Evolutionary conservation across 441 rosid genomes (phyloP), one percentile per base, ranked within the genome.

Genomic region (Manihot esculenta): DNA sequence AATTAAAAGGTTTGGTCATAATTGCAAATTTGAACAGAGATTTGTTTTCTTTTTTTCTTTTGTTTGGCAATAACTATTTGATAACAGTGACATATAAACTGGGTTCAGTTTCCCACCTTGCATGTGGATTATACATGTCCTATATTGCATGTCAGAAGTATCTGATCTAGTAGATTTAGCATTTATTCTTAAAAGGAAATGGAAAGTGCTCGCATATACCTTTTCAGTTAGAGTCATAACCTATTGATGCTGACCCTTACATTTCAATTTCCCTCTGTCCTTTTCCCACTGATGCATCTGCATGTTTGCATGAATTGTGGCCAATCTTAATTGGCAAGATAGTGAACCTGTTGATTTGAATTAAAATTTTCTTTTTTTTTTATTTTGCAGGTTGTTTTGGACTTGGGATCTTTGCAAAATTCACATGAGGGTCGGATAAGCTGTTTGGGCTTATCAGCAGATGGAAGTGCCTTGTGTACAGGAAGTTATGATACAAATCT

Each of bases 391-490:
- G 93, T 82, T 75, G 97, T 91, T 57, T 84, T 90, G 85, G 74
- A 96, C 82, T 76, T 93, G 84, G 93, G 97, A 66, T 56, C 86
- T 23, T 80, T 88, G 63, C 93, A 92, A 42, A 88, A 84, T 80
- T 93, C 98, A 3, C 99, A 96, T 45, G 89, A 77, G 77, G 72
- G 73, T 57, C 79, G 88, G 78, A 85, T 93, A 76, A 93, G 86
- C 77, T 93, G 98, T 83, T 82, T 93, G 88, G 97, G 94, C 63
- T 77, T 96, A 87, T 91, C 97, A 51, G 86, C 96, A 69, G 98
- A 96, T 81, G 99, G 98, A 80, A 96, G 99, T 82, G 98, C 98
- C 78, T 79, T 96, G 75, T 93, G 99, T 84, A 91, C 97, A 78
- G 99, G 99, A 85, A 93, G 98, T 82, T 96, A 77, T 81, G 98